Conservation (phyloP, 2,329 filamentous ascomycete genomes). For the Aspergillus niger region DNA sequence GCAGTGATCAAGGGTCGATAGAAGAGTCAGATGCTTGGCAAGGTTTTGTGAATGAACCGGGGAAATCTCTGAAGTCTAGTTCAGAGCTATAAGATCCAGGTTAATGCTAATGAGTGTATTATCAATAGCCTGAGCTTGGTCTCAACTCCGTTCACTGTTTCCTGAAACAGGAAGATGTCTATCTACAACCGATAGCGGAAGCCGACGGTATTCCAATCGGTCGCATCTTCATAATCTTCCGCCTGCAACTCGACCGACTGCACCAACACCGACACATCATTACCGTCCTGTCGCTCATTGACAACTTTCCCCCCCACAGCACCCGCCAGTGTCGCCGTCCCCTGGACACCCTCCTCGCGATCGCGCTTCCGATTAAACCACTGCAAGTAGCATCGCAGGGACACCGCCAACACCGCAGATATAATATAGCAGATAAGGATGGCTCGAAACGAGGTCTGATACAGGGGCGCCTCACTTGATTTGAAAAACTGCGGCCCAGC, state of each 20-base stretch:
- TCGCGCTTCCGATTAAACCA: slow-evolving; percentile 49
- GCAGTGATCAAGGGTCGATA: too few relatives aligned
- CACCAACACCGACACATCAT: slow-evolving; percentile 32
- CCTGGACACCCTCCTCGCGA: slow-evolving; percentile 37
- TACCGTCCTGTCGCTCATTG: slow-evolving; percentile 43
- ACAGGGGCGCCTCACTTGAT: slow-evolving; percentile 52
- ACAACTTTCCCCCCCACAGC: slow-evolving; percentile 49
- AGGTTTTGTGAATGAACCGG: too few relatives aligned
- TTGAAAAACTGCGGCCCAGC: slow-evolving; percentile 59
- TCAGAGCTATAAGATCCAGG: too few relatives aligned
- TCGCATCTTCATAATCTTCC: slow-evolving; percentile 59
- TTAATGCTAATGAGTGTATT: too few relatives aligned
- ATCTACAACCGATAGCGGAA: slow-evolving; percentile 56
- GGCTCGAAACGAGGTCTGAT: slow-evolving; percentile 56
- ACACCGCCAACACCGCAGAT: slow-evolving; percentile 48
- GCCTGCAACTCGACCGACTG: slow-evolving; percentile 41
- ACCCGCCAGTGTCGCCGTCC: slow-evolving; percentile 25
- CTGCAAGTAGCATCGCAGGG: slow-evolving; percentile 53
- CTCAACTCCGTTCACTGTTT: too few relatives aligned
- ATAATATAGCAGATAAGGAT: slow-evolving; percentile 61
- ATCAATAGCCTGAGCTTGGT: too few relatives aligned
- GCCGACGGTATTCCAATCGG: slow-evolving; percentile 61
- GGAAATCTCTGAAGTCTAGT: too few relatives aligned
- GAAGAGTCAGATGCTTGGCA: too few relatives aligned
- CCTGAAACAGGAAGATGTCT: neutral